These are phyloP conservation scores for Trametes meyenii DNA, from an alignment of 768 basidiomycete genomes.

Conservation along the genomic window DNA sequence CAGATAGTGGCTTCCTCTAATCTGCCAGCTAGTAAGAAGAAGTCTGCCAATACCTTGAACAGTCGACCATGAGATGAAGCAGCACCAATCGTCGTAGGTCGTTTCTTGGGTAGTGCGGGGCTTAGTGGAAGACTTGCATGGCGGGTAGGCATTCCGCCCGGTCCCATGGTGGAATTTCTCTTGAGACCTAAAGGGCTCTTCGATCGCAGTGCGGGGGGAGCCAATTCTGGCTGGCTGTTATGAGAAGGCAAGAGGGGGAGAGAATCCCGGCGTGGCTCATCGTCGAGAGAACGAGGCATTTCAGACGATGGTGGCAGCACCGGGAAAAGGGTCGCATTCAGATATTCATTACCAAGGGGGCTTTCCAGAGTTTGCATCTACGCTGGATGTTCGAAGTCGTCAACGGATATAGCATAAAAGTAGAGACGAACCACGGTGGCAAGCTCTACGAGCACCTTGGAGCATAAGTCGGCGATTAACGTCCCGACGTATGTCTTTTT, in stretches of 20 bases:
- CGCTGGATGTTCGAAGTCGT: not conserved
- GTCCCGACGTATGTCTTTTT: constrained; percentile 88
- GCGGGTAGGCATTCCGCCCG: constrained; percentile 42
- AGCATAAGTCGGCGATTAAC: constrained; percentile 85
- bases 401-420: not conserved
- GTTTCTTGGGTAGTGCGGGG: constrained; percentile 50
- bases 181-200: constrained; percentile 43
- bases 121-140: constrained; percentile 50
- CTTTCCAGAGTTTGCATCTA: constrained; percentile 82
- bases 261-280: constrained; percentile 45
- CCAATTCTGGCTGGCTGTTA: constrained; percentile 61
- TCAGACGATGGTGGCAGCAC: constrained; percentile 62
- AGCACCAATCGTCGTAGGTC: constrained; percentile 62
- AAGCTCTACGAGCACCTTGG: constrained; percentile 84
- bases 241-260: constrained; percentile 50
- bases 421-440: constrained; percentile 69
- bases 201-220: constrained; percentile 25
- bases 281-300: constrained; percentile 58
- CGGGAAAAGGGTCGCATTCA: constrained; percentile 72
- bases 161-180: constrained; percentile 55
- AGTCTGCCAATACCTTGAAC: constrained; percentile 86
- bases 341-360: constrained; percentile 82
- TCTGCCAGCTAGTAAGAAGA: constrained; percentile 87
- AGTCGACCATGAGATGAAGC: constrained; percentile 84
- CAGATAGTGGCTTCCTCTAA: constrained; percentile 80